Evolutionary conservation across 495 filamentous ascomycete species (phyloP), one percentile per base, ranked within the genome.

Genomic region (Podospora anserina): DNA sequence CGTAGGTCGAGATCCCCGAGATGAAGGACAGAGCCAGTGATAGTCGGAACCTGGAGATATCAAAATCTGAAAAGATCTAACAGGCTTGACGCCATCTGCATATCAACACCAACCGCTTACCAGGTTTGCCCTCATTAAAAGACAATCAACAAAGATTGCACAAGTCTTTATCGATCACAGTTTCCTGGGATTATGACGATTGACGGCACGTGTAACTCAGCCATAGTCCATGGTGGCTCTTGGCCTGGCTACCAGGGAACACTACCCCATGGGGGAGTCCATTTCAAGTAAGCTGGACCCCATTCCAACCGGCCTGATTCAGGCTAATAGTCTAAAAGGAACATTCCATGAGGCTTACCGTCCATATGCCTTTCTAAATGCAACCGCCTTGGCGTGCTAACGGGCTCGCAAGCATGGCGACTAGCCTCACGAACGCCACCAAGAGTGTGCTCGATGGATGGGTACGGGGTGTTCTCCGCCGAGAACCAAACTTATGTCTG

Each of bases 261-360:
- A 26, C 55, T 58, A 19, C 55, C 55, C 55, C 39, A 49, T 49
- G 13, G 39, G 39, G 39, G 39, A 18, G 39, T 49, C 13, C 39
- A 49, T 13, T 49, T 49, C 39, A 13, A 49, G 39, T 16, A 49
- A 49, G 39, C 39, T 49, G 39, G 7, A 49, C 9, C 13, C 39
- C 39, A 49, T 49, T 11, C 39, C 39, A 49, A 13, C 7, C 39
- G 39, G 23, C 59, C 5, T 32, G 59, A 61, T 61, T 61, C 59
- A 61, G 59, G 59, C 59, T 61, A 61, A 61, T 15, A 20, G n/a
- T 27, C 3, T 58, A 9, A 15, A 58, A 58, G 56, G 56, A 20
- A 58, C 23, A 27, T 61, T 61, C 59, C 59, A 61, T 27, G 27
- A 28, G 59, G 16, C 27, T 32, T 61, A 34, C 59, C 59, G 59